Percentiles rank a stretch among this genome's conserved stretches.
These are phyloP conservation scores for Fusarium sp. DNA, from an alignment of 2,329 filamentous ascomycete genomes.

Conservation along the genomic window DNA sequence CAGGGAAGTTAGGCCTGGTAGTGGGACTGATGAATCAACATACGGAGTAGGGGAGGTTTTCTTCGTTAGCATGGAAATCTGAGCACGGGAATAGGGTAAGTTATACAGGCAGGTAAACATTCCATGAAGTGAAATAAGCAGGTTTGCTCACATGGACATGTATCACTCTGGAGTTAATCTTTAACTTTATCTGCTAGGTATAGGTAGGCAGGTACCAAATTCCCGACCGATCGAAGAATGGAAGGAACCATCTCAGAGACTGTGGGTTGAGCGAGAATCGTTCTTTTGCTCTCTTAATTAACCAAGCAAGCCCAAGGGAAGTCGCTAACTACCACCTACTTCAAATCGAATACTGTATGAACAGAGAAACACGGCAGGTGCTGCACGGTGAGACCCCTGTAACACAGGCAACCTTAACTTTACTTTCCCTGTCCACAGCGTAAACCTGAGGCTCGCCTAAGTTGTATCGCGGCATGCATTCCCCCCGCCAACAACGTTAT, in stretches of 20 bases:
- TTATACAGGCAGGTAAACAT: not conserved
- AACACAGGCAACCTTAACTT: conserved; percentile 22
- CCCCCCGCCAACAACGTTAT: conserved; percentile 20
- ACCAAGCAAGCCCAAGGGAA: not conserved
- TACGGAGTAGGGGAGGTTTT: not conserved
- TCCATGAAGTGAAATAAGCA: not conserved
- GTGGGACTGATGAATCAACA: conserved; percentile 8
- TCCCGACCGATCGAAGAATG: not conserved
- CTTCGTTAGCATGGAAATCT: not conserved
- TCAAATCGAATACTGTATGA: not conserved
- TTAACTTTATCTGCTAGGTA: conserved; percentile 21
- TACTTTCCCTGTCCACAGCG: conserved; percentile 9
- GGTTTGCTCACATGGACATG: not conserved
- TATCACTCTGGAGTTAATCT: conserved; percentile 12
- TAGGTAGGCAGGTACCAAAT: not conserved
- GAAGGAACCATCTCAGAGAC: not conserved
- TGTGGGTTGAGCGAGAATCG: not conserved
- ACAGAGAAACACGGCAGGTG: not conserved
- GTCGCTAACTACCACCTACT: not conserved
- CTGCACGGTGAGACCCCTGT: conserved; percentile 20
- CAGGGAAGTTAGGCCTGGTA: not conserved
- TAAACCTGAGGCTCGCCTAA: conserved; percentile 35
- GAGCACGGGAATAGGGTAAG: not conserved
- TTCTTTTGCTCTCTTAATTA: not conserved
- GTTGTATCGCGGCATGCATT: conserved; percentile 25